Evolutionary conservation across 352 stramenopile species (phyloP).

Genomic region (Phytophthora citrophthora): DNA sequence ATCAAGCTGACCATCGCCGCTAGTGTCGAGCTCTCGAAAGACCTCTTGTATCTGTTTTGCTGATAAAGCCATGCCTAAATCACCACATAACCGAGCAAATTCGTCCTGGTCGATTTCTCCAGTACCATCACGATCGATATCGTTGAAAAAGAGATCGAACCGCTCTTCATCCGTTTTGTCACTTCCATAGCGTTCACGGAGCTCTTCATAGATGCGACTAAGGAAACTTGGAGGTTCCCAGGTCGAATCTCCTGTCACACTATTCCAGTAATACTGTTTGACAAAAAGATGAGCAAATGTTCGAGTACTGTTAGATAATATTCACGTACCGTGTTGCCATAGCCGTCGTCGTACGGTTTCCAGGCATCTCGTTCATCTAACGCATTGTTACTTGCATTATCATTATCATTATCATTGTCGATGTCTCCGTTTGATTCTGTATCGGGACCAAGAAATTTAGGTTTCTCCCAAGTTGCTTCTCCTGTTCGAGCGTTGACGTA

Average conservation of each 20-base stretch:
- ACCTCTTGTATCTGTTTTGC: slow-evolving; percentile 59
- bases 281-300: not conserved
- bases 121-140: slow-evolving; percentile 66
- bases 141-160: slow-evolving; percentile 71
- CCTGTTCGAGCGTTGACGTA: slow-evolving; percentile 74
- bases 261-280: slow-evolving; percentile 80
- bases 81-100: slow-evolving; percentile 67
- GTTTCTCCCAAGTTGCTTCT: slow-evolving; percentile 62
- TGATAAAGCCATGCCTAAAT: slow-evolving; percentile 72
- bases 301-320: too few relatives aligned
- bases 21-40: slow-evolving; percentile 69
- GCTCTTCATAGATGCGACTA: slow-evolving; percentile 60
- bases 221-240: slow-evolving; percentile 69
- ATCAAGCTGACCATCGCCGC: slow-evolving; percentile 63
- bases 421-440: not conserved
- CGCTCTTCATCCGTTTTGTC: slow-evolving; percentile 62
- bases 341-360: slow-evolving; percentile 64
- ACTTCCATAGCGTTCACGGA: slow-evolving; percentile 52
- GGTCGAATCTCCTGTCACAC: slow-evolving; percentile 59
- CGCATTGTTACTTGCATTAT: slow-evolving; percentile 11
- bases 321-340: slow-evolving; percentile 60
- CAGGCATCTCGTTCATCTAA: slow-evolving; percentile 40
- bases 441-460: slow-evolving; percentile 25
- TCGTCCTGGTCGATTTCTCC: slow-evolving; percentile 69
- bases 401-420: slow-evolving; percentile 5